Base-by-base conservation (phyloP, 306 rosid genomes). In the Vigna nakashimae region DNA sequence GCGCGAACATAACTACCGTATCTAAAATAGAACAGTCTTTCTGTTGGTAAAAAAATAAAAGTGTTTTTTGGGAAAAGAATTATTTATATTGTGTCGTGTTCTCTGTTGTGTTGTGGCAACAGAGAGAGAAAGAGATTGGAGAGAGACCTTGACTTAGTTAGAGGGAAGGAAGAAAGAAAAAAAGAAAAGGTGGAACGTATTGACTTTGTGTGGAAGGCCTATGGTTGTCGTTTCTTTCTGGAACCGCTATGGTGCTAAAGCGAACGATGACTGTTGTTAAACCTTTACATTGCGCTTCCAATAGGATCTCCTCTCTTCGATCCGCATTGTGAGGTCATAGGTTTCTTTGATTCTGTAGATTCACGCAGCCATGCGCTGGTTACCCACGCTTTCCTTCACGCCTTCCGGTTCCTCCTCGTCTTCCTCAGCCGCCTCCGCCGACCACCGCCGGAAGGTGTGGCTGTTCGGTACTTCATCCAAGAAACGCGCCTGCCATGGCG, bases 341-440 rank as follows among this genome's bases (percentile, higher is more conserved):
- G 6, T 20, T 50, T 51, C 3, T 56, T 22, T 53, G 6, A 69
- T 71, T 71, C 18, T 4, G 16, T 69, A 6, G 4, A n/a, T 6
- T 36, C 9, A 6, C 69, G 49, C 8, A 42, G 79, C 72, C 48
- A 92, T 93, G 98, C 86, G 92, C 71, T 93, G 97, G 98, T 84
- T 93, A 55, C 80, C 87, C n/a, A 82, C 74, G 40, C 57, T 88
- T 75, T 80, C 91, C 15, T 90, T 86, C 77, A 79, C 91, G 0
- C 57, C 86, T 11, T 72, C 87, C 7, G 38, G 67, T 15, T 84
- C 90, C 2, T 74, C 85, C 0, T 80, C 90, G 1, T 66, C 92
- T 1, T 60, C 84, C 14, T 1, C 72, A 32, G 4, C 66, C 63
- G 20, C 45, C 40, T 0, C 64, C 56, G 56, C 4, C 18, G 80